phyloP scores from a whole-genome alignment of 139 green algal genomes.

The Picochlorum sp. region DNA sequence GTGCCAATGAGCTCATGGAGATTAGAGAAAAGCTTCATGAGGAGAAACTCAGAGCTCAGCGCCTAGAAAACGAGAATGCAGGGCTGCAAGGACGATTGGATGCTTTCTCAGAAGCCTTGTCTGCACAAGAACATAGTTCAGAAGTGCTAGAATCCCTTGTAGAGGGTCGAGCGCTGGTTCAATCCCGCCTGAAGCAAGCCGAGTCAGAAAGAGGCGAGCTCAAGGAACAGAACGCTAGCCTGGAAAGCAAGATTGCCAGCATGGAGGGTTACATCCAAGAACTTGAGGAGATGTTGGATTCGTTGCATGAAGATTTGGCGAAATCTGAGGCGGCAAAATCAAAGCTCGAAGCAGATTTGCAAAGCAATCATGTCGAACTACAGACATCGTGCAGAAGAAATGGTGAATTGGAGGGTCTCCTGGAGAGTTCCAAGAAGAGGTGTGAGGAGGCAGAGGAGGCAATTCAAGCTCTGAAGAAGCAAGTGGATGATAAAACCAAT shows the following conservation, averaged over 20 bases:
- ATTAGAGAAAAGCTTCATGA: not conserved
- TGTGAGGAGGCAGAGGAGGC: not conserved
- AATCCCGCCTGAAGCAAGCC: conserved; percentile 3
- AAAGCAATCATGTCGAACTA: not conserved
- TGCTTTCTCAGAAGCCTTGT: conserved; percentile 14
- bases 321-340: conserved; percentile 1
- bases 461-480: conserved; percentile 7
- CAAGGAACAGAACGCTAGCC: not conserved
- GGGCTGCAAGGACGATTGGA: conserved; percentile 8
- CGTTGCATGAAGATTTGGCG: conserved; percentile 10
- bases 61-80: conserved; percentile 1
- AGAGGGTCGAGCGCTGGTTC: conserved; percentile 15
- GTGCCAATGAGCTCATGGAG: conserved; percentile 9
- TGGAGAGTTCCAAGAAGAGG: not conserved
- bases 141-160: conserved; percentile 18
- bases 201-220: conserved; percentile 3
- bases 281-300: not conserved
- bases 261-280: not conserved
- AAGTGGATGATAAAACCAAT: conserved; percentile 5
- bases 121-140: conserved; percentile 7
- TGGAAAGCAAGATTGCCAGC: not conserved
- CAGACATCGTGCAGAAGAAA: not conserved
- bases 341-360: not conserved
- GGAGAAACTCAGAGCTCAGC: not conserved
- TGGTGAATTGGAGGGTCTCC: not conserved